These are phyloP conservation scores for Chaetomium sp. DNA, from an alignment of 2,329 filamentous ascomycete genomes.

Conservation along the genomic window DNA sequence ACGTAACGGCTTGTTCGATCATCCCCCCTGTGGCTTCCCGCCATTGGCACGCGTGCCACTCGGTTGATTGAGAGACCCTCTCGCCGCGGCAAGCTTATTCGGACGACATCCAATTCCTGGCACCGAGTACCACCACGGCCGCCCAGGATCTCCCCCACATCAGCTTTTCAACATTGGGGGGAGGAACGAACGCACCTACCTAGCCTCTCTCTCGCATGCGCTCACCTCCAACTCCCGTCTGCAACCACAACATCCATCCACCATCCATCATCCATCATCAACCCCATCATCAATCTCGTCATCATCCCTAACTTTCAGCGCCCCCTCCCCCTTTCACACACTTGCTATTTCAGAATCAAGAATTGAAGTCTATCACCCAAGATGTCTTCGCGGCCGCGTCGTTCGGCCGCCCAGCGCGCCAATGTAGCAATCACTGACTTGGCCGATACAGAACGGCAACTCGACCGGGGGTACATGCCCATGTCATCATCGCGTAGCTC, in stretches of 20 bases:
- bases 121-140: conserved; percentile 2
- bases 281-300: not conserved
- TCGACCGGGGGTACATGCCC: conserved; percentile 21
- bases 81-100: conserved; percentile 18
- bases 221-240: conserved; percentile 2
- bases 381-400: conserved; percentile 41
- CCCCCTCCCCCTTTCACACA: not conserved
- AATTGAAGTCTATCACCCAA: not conserved
- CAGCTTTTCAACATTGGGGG: too few relatives aligned
- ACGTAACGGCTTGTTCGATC: not conserved
- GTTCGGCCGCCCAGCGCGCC: conserved; percentile 41
- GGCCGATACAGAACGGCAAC: conserved; percentile 40
- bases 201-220: conserved; percentile 1
- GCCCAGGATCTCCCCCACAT: not conserved
- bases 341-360: too few relatives aligned
- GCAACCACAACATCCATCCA: not conserved
- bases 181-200: conserved; percentile 5
- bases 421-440: conserved; percentile 44
- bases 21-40: conserved; percentile 11
- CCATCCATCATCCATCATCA: not conserved
- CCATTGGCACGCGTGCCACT: conserved; percentile 16
- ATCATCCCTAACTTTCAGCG: not conserved
- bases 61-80: conserved; percentile 5
- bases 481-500: conserved; percentile 45
- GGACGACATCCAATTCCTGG: conserved; percentile 12